A percentile compares a stretch with the other conserved stretches of the same genome.
Evolutionary conservation across 805 yeast species (phyloP).

Genomic region (Lipomyces lipofer): DNA sequence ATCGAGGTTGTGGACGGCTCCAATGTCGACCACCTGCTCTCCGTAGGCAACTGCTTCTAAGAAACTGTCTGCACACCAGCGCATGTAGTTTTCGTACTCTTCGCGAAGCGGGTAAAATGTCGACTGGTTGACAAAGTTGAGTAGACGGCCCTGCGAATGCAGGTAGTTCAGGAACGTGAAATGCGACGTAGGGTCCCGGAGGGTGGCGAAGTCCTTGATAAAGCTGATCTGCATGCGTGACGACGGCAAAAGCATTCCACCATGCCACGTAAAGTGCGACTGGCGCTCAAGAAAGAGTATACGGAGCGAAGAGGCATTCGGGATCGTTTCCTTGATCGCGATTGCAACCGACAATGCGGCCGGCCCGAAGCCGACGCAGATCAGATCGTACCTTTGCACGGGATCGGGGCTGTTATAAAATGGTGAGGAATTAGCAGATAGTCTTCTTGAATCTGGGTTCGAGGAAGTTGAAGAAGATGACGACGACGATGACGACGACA

Average conservation of each 20-base stretch:
- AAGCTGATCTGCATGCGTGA: slow-evolving; percentile 35
- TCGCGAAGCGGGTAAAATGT: slow-evolving; percentile 35
- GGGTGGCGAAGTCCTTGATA: slow-evolving; percentile 34
- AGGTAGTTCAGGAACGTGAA: slow-evolving; percentile 35
- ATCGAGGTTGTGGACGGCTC: not conserved
- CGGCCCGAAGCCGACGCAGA: slow-evolving; percentile 35
- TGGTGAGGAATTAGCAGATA: too few relatives aligned
- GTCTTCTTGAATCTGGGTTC: too few relatives aligned
- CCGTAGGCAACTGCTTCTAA: slow-evolving; percentile 26
- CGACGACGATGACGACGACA: too few relatives aligned
- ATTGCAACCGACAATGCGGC: slow-evolving; percentile 34
- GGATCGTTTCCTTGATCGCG: slow-evolving; percentile 21
- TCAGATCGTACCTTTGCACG: slow-evolving; percentile 25
- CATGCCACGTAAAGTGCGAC: slow-evolving; percentile 32
- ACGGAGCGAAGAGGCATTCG: slow-evolving; percentile 1
- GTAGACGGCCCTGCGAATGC: slow-evolving; percentile 26
- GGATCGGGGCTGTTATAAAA: too few relatives aligned
- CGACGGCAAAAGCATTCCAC: slow-evolving; percentile 35
- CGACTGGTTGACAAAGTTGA: slow-evolving; percentile 30
- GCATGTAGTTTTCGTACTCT: slow-evolving; percentile 35
- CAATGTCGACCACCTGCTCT: slow-evolving; percentile 13
- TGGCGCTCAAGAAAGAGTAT: slow-evolving; percentile 32
- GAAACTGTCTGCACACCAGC: slow-evolving; percentile 35
- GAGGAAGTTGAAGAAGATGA: too few relatives aligned
- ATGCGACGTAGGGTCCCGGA: slow-evolving; percentile 33